phyloP scores from a whole-genome alignment of 345 rosid species.

The Citrus glauca region DNA sequence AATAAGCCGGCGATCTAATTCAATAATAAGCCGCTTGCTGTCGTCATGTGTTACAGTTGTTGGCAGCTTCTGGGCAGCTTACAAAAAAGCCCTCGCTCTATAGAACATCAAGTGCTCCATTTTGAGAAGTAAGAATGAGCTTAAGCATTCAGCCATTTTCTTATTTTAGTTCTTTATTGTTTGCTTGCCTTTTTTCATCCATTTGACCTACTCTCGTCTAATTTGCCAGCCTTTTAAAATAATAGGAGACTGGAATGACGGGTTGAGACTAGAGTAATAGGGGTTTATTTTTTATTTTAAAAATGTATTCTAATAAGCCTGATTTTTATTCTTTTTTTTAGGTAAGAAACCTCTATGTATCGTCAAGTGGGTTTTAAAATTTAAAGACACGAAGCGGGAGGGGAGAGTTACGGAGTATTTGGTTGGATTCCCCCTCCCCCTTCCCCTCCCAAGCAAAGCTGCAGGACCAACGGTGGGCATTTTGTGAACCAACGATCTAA shows the following conservation, averaged over 20 bases:
- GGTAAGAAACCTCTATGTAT: background rate
- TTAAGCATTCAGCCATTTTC: background rate
- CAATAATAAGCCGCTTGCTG: background rate
- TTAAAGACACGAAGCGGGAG: no score
- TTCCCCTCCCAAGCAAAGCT: background rate
- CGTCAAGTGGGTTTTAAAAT: slow-evolving; percentile 3
- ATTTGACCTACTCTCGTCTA: no score
- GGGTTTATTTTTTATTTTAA: no score
- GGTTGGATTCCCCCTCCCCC: background rate
- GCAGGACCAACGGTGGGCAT: background rate
- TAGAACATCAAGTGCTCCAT: slow-evolving; percentile 49
- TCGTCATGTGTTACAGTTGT: slow-evolving; percentile 17
- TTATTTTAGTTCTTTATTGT: background rate
- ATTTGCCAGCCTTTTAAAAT: no score
- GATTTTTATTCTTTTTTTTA: background rate
- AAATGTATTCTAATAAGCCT: no score
- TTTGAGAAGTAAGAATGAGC: slow-evolving; percentile 34
- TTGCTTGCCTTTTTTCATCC: no score
- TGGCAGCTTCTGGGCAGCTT: slow-evolving; percentile 25
- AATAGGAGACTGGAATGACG: no score
- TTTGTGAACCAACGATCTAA: background rate
- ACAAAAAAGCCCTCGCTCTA: slow-evolving; percentile 36
- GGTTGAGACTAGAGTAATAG: no score
- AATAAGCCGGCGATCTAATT: background rate
- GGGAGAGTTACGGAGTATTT: no score